Percentiles rank a stretch among this genome's conserved stretches.
These are phyloP conservation scores for Diplodia intermedia DNA, from an alignment of 2,329 filamentous ascomycete genomes.

Conservation along the genomic window DNA sequence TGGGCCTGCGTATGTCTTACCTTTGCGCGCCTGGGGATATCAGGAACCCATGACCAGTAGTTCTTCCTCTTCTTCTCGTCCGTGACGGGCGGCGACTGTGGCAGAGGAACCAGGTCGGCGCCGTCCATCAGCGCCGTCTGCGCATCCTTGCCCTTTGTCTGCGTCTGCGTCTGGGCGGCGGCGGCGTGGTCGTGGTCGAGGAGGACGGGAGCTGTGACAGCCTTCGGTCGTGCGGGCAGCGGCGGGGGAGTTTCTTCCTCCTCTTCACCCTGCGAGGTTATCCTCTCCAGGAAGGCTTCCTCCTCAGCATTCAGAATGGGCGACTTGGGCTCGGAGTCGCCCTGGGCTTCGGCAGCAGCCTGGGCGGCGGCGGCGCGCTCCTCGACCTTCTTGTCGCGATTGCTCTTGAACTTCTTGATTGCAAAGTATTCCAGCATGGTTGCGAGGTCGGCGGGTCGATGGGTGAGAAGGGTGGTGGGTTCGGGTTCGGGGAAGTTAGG, in stretches of 20 bases:
- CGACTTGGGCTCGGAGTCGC: constrained; percentile 38
- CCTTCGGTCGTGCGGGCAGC: constrained; percentile 47
- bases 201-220: constrained; percentile 40
- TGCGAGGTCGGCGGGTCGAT: not conserved
- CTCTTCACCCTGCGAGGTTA: constrained; percentile 51
- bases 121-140: constrained; percentile 55
- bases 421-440: constrained; percentile 50
- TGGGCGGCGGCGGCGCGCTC: constrained; percentile 12
- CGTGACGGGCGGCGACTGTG: constrained; percentile 55
- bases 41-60: constrained; percentile 30
- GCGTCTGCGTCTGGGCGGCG: constrained; percentile 38
- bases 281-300: constrained; percentile 62
- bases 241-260: constrained; percentile 53
- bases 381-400: constrained; percentile 39
- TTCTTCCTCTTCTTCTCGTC: constrained; percentile 43
- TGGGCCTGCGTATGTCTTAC: constrained; percentile 5
- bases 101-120: constrained; percentile 58
- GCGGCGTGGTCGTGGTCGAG: not conserved
- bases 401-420: constrained; percentile 50
- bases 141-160: constrained; percentile 51
- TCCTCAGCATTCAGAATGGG: constrained; percentile 67
- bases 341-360: constrained; percentile 40
- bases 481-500: not conserved
- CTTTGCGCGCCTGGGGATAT: constrained; percentile 31
- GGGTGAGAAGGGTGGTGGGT: not conserved